Conservation (phyloP, 345 rosid species). For the Isatis tinctoria region DNA sequence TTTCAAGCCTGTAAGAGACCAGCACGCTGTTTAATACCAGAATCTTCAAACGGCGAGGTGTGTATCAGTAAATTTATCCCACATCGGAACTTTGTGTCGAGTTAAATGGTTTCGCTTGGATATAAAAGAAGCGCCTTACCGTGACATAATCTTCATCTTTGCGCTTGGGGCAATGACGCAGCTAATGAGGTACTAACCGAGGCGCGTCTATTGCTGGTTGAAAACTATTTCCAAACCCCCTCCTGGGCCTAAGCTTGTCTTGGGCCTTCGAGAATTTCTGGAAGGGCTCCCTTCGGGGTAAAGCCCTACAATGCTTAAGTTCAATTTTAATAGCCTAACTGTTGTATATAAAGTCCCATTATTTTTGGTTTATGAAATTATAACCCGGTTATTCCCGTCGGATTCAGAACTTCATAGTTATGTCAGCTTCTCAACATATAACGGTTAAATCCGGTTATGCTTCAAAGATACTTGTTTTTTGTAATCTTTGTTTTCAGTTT, state of each 20-base stretch:
- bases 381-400: too few species aligned
- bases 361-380: too few species aligned
- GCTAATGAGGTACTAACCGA: background rate
- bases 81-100: background rate
- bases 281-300: background rate
- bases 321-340: background rate
- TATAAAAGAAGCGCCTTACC: background rate
- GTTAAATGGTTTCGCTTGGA: background rate
- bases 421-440: too few species aligned
- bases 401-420: too few species aligned
- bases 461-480: too few species aligned
- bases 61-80: background rate
- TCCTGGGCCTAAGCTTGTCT: background rate
- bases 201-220: background rate
- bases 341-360: too few species aligned
- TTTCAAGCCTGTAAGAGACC: too few species aligned
- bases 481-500: too few species aligned
- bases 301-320: background rate
- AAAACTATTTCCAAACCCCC: conserved; percentile 8
- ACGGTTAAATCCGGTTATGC: too few species aligned
- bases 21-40: background rate
- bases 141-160: background rate
- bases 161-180: conserved; percentile 1
- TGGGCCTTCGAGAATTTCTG: conserved; percentile 1
- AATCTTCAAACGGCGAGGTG: background rate